Evolutionary conservation across 2,329 filamentous ascomycete species (phyloP).

Genomic region (Plenodomus biglobosus): DNA sequence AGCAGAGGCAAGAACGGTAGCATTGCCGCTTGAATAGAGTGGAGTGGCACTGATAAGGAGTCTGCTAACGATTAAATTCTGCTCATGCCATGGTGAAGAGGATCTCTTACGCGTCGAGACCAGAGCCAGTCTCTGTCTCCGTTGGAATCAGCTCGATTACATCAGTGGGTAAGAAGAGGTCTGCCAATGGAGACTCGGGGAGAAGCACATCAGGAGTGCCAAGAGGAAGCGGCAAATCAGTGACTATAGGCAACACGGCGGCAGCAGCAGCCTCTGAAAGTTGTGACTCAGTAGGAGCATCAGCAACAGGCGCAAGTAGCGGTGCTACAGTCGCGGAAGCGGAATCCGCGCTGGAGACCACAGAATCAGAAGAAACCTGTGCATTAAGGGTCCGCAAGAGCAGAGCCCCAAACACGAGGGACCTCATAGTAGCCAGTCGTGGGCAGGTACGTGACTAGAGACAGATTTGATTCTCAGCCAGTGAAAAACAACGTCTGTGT

Average conservation of each 20-base stretch:
- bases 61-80: too few species aligned
- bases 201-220: not conserved
- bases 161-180: too few species aligned
- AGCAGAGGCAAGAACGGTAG: too few species aligned
- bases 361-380: not conserved
- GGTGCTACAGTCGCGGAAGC: not conserved
- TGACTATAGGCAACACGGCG: not conserved
- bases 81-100: too few species aligned
- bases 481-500: slow-evolving; percentile 14
- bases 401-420: slow-evolving; percentile 15
- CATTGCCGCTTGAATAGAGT: too few species aligned
- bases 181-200: not conserved
- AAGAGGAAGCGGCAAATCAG: not conserved
- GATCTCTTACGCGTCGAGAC: too few species aligned
- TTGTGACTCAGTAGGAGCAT: not conserved
- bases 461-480: slow-evolving; percentile 6
- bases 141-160: not conserved
- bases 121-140: not conserved
- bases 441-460: not conserved
- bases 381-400: slow-evolving; percentile 17
- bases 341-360: too few species aligned
- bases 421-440: slow-evolving; percentile 20
- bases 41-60: too few species aligned
- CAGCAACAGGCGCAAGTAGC: not conserved
- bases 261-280: not conserved